Evolutionary conservation across 345 rosid species (phyloP).

Genomic region (Noccaea bulbosa): DNA sequence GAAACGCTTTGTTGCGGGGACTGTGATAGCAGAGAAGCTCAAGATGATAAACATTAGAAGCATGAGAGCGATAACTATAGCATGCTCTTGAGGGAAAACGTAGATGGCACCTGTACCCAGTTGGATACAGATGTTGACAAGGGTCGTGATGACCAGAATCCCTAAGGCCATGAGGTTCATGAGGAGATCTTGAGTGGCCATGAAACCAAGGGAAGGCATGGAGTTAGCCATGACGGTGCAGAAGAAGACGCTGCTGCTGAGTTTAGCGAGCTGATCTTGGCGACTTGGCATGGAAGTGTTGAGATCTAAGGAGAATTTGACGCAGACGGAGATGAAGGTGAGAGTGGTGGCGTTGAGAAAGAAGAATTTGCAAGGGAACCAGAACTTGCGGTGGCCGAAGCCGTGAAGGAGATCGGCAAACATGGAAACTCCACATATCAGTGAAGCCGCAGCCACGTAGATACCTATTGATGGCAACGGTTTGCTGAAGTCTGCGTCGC

Average conservation of each 20-base stretch:
- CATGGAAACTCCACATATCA: conserved; percentile 71
- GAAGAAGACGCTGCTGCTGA: conserved; percentile 73
- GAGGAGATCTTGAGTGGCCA: conserved; percentile 62
- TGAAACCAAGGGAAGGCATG: conserved; percentile 84
- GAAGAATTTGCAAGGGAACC: conserved; percentile 76
- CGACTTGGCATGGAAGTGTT: conserved; percentile 87
- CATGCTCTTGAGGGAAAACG: conserved; percentile 67
- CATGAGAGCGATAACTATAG: conserved; percentile 59
- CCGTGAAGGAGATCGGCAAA: conserved; percentile 62
- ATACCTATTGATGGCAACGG: conserved; percentile 88
- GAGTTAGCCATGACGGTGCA: conserved; percentile 79
- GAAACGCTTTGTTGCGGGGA: conserved; percentile 57
- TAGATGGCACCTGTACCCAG: conserved; percentile 79
- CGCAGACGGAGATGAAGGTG: conserved; percentile 64
- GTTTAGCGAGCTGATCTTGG: conserved; percentile 84
- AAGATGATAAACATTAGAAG: conserved; percentile 56
- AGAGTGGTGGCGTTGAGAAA: conserved; percentile 80
- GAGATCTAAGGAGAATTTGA: conserved; percentile 81
- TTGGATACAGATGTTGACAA: conserved; percentile 74
- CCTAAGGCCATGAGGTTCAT: conserved; percentile 67
- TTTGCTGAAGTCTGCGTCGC: conserved; percentile 59
- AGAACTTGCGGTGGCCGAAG: conserved; percentile 59
- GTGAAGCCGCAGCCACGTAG: conserved; percentile 79
- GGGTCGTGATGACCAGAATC: conserved; percentile 66
- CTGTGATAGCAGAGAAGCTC: conserved; percentile 62